Evolutionary conservation across 768 basidiomycete species (phyloP).

Genomic region (Lactifluus rugatus): DNA sequence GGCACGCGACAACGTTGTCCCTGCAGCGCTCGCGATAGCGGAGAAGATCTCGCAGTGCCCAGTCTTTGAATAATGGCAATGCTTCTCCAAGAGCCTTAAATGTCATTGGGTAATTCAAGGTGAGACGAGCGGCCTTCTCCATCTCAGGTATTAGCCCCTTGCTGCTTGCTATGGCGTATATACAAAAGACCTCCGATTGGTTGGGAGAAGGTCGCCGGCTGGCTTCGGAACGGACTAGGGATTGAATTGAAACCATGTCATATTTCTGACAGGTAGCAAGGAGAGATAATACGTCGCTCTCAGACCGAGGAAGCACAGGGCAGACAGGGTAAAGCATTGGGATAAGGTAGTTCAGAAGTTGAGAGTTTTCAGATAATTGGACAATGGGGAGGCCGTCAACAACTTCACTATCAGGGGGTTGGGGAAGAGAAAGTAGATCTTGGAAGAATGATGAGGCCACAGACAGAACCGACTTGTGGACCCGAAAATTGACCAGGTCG

Average conservation of each 20-base stretch:
- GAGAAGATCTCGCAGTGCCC: neutral
- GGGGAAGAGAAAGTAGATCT: neutral
- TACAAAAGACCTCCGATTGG: neutral
- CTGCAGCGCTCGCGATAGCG: neutral
- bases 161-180: constrained; percentile 15
- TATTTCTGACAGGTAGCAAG: constrained; percentile 21
- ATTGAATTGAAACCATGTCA: constrained; percentile 13
- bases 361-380: neutral
- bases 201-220: neutral
- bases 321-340: neutral
- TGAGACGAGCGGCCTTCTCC: neutral
- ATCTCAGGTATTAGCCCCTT: neutral
- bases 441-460: neutral
- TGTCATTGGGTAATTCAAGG: constrained; percentile 1
- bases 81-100: neutral
- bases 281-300: neutral
- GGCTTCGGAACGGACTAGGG: neutral
- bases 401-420: neutral
- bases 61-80: neutral
- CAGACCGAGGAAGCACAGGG: neutral
- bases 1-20: neutral
- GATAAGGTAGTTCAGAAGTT: neutral
- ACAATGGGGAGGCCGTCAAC: neutral
- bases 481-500: neutral
- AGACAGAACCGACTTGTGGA: neutral